Evolutionary conservation across 2,329 filamentous ascomycete species (phyloP), one percentile per base, ranked within the genome.

Genomic region (Xylariales sp.): DNA sequence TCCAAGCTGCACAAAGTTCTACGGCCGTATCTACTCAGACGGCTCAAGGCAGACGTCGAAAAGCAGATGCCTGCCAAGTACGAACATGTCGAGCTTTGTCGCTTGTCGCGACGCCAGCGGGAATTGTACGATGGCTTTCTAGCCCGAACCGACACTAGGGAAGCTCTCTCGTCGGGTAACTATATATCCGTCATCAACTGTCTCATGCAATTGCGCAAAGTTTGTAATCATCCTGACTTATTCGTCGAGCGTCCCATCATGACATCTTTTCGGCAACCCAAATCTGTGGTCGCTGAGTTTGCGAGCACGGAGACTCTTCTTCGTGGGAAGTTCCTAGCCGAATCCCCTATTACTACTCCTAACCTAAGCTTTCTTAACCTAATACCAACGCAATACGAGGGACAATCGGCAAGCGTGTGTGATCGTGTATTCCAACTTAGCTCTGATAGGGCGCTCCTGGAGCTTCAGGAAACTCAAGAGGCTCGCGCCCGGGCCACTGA

Each of bases 1-100:
- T 90, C 90, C 53, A 97, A 98, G 78, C 87, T 99, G 4, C 97
- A 99, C 82, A 94, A 97, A 72, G 93, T 98, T 28, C 85, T 99
- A 9, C 90, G 97, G 1, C 96, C 96, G 0, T 98, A 97, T 76
- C 86, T 99, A 10, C 85, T 99, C 6, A 90, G 96, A 59, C 90
- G 96, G 64, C 83, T 99, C 65, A 99, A 99, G 81, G 92, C 93
- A 52, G 96, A 99, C 76, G 96, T 99, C 5, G 97, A 99, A 82
- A 97, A 98, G 82, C 96, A 99, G 78, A 97, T 99, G 93, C 96
- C 97, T 0, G 94, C 89, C 69, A 99, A 99, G 79, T 97, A 97
- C 76, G 97, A 99, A 79, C 94, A 97, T 76, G 94, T 99, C 23
- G 93, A 98, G 71, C 94, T 97, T 76, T 99, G 96, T 79, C 92